Base-by-base conservation (phyloP, 441 rosid species). In the Gossypium armourianum region DNA sequence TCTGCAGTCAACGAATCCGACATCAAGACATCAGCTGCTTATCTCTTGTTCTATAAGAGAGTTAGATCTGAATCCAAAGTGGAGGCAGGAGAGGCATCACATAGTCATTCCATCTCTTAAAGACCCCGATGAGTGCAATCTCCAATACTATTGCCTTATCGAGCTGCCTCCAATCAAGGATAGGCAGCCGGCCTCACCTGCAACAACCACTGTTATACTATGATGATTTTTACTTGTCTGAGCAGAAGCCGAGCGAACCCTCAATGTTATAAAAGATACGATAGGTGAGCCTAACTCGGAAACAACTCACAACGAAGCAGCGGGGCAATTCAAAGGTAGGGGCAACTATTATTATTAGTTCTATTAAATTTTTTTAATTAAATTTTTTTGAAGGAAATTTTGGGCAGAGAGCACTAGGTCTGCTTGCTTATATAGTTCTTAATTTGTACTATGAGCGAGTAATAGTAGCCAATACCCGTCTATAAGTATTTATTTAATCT, bases 21-120 rank as follows among this genome's bases (percentile, higher is more conserved):
- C 16, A 83, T 93, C 71, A 88, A 81, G 88, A 91, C 92, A 23
- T 75, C 93, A 36, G 92, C 95, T 68, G 97, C 97, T 40, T 93
- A 93, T 45, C 88, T 93, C 70, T 79, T 93, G 76, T 91, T 93
- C 83, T 93, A 93, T 72, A 84, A 56, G 76, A 81, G 96, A 82
- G 93, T 88, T 62, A 76, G 32, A 77, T 62, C 70, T 24, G 83
- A 75, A 77, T 59, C 73, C 20, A 72, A 59, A 67, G 69, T 19
- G 45, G 74, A 66, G 63, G 21, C 69, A 62, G 87, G 81, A 75
- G 84, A 81, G 77, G 59, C 83, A 40, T 81, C 83, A 1, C 65
- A 66, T 2, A 68, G 72, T 64, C 75, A 63, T 61, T 59, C 70
- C 21, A 29, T 64, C 53, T 72, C 66, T 49, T 75, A 64, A 59